Percentiles rank a stretch among this genome's conserved stretches.
Conservation (phyloP, 345 rosid genomes). For the Mercurialis annua region DNA sequence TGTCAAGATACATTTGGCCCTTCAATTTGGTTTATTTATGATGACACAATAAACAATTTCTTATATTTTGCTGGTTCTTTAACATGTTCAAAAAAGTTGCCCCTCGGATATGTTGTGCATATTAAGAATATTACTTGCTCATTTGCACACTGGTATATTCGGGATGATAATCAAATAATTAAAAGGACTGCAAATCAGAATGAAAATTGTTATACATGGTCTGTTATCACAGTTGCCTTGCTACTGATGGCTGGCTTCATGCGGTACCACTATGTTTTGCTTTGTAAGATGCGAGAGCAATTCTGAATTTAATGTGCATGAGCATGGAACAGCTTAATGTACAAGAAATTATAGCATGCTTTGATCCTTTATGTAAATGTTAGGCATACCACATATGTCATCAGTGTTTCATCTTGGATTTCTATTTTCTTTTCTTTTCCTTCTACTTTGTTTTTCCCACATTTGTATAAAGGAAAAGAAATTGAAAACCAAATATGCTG, state of each 20-base stretch:
- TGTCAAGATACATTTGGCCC: not conserved
- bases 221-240: not conserved
- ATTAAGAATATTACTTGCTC: not conserved
- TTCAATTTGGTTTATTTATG: not conserved
- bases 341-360: not conserved
- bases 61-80: not conserved
- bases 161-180: not conserved
- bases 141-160: slow-evolving; percentile 1
- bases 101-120: not conserved
- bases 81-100: not conserved
- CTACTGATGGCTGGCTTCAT: slow-evolving; percentile 3
- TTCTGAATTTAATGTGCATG: not conserved
- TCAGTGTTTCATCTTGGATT: too few relatives aligned
- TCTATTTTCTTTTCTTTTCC: too few relatives aligned
- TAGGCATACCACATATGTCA: not conserved
- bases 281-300: not conserved
- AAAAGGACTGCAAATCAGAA: not conserved
- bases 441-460: not conserved
- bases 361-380: not conserved
- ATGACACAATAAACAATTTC: not conserved
- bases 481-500: not conserved
- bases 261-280: not conserved
- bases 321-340: not conserved
- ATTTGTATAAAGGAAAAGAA: not conserved
- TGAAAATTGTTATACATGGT: not conserved